A percentile compares a stretch with the other conserved stretches of the same genome.
phyloP scores from a whole-genome alignment of 2,329 filamentous ascomycete genomes.

The Diaporthe sp. region DNA sequence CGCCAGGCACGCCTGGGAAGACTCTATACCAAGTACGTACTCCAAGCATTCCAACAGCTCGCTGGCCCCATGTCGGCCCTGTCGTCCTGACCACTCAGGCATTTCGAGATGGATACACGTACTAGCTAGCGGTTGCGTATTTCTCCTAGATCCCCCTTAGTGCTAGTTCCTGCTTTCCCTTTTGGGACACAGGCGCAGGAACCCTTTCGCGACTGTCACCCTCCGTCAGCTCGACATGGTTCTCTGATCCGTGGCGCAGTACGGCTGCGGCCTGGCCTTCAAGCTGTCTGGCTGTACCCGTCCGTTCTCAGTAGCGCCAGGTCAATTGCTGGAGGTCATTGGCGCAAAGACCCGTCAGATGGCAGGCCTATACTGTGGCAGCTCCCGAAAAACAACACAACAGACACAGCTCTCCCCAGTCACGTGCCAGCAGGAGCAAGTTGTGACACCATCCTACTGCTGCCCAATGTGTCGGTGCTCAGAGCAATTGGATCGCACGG shows the following conservation, averaged over 20 bases:
- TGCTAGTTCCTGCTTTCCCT: background rate
- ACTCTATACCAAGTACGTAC: background rate
- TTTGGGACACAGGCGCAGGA: slow-evolving; percentile 28
- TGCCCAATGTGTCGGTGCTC: slow-evolving; percentile 10
- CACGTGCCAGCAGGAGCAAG: slow-evolving; percentile 17
- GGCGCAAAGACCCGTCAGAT: background rate
- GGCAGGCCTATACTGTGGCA: background rate
- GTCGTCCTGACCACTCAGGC: background rate
- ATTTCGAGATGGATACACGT: slow-evolving; percentile 5
- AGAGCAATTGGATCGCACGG: background rate
- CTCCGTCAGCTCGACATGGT: slow-evolving; percentile 32
- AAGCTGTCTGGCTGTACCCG: background rate
- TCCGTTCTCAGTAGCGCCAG: background rate
- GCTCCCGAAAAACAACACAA: background rate
- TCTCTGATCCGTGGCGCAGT: slow-evolving; percentile 18
- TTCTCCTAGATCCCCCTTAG: slow-evolving; percentile 23
- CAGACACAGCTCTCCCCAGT: slow-evolving; percentile 9
- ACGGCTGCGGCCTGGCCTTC: slow-evolving; percentile 11
- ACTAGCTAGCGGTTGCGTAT: slow-evolving; percentile 13
- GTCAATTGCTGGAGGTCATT: background rate
- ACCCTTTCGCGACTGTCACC: slow-evolving; percentile 31
- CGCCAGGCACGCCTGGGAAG: background rate
- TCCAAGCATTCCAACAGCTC: background rate
- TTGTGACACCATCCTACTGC: slow-evolving; percentile 18
- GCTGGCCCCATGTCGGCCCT: background rate